Conservation (phyloP, 1,284 basidiomycete species). For the Sanguinoderma infundibulare region DNA sequence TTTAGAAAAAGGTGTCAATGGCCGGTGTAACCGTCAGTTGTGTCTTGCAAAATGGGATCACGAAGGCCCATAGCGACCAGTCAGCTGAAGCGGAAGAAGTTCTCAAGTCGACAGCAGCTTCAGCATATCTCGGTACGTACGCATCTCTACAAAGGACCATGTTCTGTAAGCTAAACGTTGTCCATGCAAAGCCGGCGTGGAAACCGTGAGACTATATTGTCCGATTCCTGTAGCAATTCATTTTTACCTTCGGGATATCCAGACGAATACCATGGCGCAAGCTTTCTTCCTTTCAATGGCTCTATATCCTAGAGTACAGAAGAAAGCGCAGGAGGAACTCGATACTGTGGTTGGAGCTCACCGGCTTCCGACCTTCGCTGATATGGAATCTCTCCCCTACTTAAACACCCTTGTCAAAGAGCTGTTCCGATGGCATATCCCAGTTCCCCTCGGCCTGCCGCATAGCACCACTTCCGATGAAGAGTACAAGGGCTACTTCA, state of each 20-base stretch:
- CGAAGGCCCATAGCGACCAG: not conserved
- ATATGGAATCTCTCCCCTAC: slow-evolving; percentile 34
- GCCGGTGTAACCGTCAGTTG: not conserved
- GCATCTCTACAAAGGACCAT: not conserved
- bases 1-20: not conserved
- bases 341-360: slow-evolving; percentile 33
- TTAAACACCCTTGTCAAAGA: slow-evolving; percentile 37
- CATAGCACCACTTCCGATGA: slow-evolving; percentile 13
- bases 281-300: slow-evolving; percentile 36
- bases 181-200: not conserved
- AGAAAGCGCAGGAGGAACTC: slow-evolving; percentile 36
- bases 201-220: not conserved
- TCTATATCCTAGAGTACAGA: slow-evolving; percentile 32
- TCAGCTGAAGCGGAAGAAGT: not conserved
- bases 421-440: slow-evolving; percentile 34
- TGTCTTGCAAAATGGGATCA: not conserved
- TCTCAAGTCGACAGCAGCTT: not conserved
- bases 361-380: slow-evolving; percentile 35
- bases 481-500: slow-evolving; percentile 13
- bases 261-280: slow-evolving; percentile 12
- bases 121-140: slow-evolving; percentile 1
- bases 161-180: no score
- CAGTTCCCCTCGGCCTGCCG: slow-evolving; percentile 16
- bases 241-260: not conserved
- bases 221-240: no score